A percentile compares a stretch with the other conserved stretches of the same genome.
Evolutionary conservation across 768 basidiomycete species (phyloP).

Genomic region (Lactifluus volemus): DNA sequence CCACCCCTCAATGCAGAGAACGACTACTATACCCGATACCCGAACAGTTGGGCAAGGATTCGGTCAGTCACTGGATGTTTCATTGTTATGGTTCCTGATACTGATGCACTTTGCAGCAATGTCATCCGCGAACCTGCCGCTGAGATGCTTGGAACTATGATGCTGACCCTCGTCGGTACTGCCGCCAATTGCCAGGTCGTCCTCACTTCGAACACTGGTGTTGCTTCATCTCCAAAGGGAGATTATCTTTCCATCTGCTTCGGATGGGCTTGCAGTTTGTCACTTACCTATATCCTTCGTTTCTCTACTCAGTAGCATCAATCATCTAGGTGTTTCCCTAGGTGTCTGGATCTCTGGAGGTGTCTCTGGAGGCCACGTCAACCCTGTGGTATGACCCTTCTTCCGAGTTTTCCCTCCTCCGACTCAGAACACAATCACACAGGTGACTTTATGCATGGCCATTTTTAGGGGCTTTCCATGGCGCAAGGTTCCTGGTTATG

Average conservation of each 20-base stretch:
- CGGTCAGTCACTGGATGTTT: conserved; percentile 7
- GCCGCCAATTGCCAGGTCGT: conserved; percentile 22
- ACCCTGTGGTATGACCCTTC: conserved; percentile 26
- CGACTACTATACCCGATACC: conserved; percentile 13
- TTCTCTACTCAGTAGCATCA: background rate
- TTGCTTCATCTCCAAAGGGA: conserved; percentile 21
- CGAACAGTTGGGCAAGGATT: conserved; percentile 21
- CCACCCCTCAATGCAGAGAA: background rate
- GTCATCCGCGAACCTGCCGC: conserved; percentile 22
- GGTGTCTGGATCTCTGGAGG: conserved; percentile 62
- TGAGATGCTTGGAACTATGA: conserved; percentile 24
- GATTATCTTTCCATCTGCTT: conserved; percentile 18
- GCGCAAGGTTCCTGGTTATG: conserved; percentile 68
- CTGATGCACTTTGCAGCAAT: background rate
- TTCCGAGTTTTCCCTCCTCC: background rate
- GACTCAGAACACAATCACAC: background rate
- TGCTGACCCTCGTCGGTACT: conserved; percentile 20
- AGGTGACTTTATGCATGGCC: conserved; percentile 66
- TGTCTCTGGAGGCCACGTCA: conserved; percentile 60
- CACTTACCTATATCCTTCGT: background rate
- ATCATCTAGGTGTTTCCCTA: conserved; percentile 40
- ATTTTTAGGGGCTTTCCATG: conserved; percentile 68
- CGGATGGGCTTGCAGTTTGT: conserved; percentile 22
- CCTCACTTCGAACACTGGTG: conserved; percentile 17
- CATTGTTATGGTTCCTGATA: too few relatives aligned